phyloP scores from a whole-genome alignment of 768 basidiomycete genomes.

The Russula olivacea region DNA sequence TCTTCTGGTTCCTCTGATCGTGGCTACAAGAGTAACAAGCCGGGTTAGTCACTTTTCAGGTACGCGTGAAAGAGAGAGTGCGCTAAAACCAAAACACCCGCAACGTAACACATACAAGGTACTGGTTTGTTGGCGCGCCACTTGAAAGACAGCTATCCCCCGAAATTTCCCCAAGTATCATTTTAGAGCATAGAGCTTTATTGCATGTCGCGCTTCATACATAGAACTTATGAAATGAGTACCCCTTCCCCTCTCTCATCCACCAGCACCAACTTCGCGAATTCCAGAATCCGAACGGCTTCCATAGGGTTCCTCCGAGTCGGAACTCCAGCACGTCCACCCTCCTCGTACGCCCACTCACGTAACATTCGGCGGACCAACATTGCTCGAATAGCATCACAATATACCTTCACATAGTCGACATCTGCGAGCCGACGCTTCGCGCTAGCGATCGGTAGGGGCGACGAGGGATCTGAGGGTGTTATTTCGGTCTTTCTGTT shows the following conservation, averaged over 20 bases:
- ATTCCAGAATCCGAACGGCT: conserved; percentile 9
- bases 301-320: neutral
- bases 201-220: neutral
- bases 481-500: conserved; percentile 10
- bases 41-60: neutral
- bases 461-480: neutral
- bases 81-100: too few relatives aligned
- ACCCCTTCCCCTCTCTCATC: conserved; percentile 19
- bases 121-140: too few relatives aligned
- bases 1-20: neutral
- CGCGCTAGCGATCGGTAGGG: neutral
- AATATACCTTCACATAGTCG: conserved; percentile 19
- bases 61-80: neutral
- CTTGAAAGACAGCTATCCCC: neutral
- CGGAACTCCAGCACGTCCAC: neutral
- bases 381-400: conserved; percentile 18
- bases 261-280: conserved; percentile 12
- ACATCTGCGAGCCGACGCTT: conserved; percentile 6
- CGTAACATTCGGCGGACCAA: conserved; percentile 2
- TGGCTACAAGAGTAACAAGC: neutral
- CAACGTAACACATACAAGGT: neutral
- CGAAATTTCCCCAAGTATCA: neutral
- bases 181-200: neutral
- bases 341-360: conserved; percentile 6
- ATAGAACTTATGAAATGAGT: conserved; percentile 4